Base-by-base conservation (phyloP, 1,284 basidiomycete species). In the Gomphus sp. region DNA sequence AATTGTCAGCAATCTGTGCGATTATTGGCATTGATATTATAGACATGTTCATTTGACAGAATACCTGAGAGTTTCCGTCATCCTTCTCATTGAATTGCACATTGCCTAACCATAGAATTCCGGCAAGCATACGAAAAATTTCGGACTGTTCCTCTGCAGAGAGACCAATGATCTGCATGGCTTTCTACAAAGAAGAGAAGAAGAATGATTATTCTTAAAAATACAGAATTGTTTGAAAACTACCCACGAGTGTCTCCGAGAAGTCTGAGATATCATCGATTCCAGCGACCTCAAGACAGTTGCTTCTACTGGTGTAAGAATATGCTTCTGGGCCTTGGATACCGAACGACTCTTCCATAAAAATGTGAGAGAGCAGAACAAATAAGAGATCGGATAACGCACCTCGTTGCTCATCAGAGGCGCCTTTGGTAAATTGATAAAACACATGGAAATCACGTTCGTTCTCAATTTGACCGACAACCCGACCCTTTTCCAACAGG, bases 391-490 rank as follows among this genome's bases (percentile, higher is more conserved):
- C 28, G 8, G 22, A 39, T 22, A 39, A 66, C 76, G 31, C 56
- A 91, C 92, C 91, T 72, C 93, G 82, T 72, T 98, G 93, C 57
- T 87, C 88, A 50, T 87, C 78, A 5, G 89, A 85, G 4, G 97
- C 97, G 6, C 88, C 94, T 72, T 98, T 99, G 47, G 97, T 98
- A 72, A 99, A 96, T 71, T 99, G 97, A 73, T 99, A 99, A 77
- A 99, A 99, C 64, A 99, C 97, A 71, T 99, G 97, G 73, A 99
- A 99, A 72, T 97, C 93, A 62, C 97, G 85, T 74, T 99, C 97
- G 66, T 93, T 90, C 68, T 92, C 89, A 61, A 99, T 93, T 71
- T 99, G 97, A 18, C 94, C 93, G 5, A 98, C 95, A 12, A 99
- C 93, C 64, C 97, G 91, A 57, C 90, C 90, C 75, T 99, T 99